Evolutionary conservation across 2,329 filamentous ascomycete species (phyloP), one percentile per base, ranked within the genome.

Genomic region (Biscogniauxia mediterranea): DNA sequence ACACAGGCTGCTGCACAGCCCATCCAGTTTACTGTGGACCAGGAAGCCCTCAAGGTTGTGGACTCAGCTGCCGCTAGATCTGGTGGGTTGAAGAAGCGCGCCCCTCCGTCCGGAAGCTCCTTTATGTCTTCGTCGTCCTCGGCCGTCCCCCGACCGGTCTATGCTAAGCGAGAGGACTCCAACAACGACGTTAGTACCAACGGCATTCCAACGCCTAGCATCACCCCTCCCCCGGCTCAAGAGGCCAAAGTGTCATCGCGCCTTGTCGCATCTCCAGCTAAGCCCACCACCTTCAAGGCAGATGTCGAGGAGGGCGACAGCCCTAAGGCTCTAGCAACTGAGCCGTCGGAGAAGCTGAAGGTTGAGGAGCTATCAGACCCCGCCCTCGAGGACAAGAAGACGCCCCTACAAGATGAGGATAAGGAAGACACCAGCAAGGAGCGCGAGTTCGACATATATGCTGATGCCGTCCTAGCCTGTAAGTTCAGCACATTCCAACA

Each of bases 11-110:
- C 95, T 42, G 93, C 93, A 19, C 93, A 93, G 54, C 95, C 95
- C 58, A 99, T 99, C 69, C 95, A 99, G 79, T 99, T 99, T 83
- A 99, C 95, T 4, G 95, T 99, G 74, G 95, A 99, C 75, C 94
- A 99, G 79, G 92, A 97, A 79, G 91, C 92, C 60, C 88, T 99
- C 70, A 92, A 93, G 81, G 87, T 97, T 54, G 86, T 86, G 49
- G 95, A 99, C 75, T 91, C 87, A 67, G 91, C 89, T 70, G 81
- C 93, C 54, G 87, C 89, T 68, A 88, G 88, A 66, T 80, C 80
- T 59, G 74, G 81, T 42, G 76, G 81, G 3, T 77, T 83, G 65
- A 93, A 91, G 82, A 95, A 93, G 83, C 86, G 91, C 62, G 81
- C 82, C 17, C 81, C 83, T 21, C 84, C 85, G 11, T 79, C 83